These are phyloP conservation scores for Cryoendolithus antarcticus DNA, from an alignment of 2,329 filamentous ascomycete genomes.

Conservation along the genomic window DNA sequence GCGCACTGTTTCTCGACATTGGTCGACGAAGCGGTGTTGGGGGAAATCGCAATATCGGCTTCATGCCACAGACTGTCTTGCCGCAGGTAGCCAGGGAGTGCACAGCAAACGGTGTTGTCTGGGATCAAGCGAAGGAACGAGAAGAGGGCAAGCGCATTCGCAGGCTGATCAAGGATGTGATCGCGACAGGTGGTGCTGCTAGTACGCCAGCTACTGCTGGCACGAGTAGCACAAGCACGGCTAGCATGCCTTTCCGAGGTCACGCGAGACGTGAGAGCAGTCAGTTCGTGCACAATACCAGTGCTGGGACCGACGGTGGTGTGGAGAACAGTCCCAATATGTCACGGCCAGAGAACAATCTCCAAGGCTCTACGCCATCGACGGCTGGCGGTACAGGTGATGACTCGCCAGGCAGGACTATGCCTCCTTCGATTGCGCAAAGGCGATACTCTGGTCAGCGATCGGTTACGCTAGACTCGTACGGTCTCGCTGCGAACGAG, in stretches of 20 bases:
- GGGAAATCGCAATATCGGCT: constrained; percentile 72
- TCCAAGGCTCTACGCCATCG: constrained; percentile 35
- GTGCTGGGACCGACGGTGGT: constrained; percentile 56
- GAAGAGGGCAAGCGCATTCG: constrained; percentile 85
- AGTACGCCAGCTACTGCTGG: constrained; percentile 33
- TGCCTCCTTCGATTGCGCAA: constrained; percentile 10
- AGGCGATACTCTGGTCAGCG: constrained; percentile 9
- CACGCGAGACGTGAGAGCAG: constrained; percentile 48
- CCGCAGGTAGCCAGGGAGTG: constrained; percentile 72
- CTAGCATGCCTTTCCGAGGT: constrained; percentile 17
- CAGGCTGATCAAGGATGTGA: constrained; percentile 67
- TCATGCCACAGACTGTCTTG: constrained; percentile 90
- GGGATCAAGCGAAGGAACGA: constrained; percentile 70
- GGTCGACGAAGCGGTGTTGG: constrained; percentile 61
- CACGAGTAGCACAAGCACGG: constrained; percentile 29
- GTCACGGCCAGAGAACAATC: constrained; percentile 31
- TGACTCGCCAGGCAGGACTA: constrained; percentile 20
- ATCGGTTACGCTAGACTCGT: constrained; percentile 16
- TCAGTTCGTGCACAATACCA: constrained; percentile 34
- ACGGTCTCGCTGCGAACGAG: constrained; percentile 26
- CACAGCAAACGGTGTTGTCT: constrained; percentile 59
- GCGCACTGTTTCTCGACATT: constrained; percentile 75
- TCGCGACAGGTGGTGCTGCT: constrained; percentile 49
- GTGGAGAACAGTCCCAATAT: constrained; percentile 48
- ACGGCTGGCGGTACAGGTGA: constrained; percentile 18